phyloP scores from a whole-genome alignment of 768 basidiomycete genomes.

The Podaxis sp. region DNA sequence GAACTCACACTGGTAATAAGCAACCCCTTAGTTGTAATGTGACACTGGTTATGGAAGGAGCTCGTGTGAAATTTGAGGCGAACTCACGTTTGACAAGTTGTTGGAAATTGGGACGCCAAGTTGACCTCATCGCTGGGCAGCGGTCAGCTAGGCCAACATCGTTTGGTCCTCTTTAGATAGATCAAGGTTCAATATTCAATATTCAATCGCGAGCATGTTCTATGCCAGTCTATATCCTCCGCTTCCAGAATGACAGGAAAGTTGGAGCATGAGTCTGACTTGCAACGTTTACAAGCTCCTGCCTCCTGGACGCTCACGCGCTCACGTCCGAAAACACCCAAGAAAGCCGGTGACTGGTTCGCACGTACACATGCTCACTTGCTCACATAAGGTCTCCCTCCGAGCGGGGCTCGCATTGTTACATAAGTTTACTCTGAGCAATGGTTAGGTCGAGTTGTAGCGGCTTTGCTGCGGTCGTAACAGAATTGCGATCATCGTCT shows the following conservation, averaged over 20 bases:
- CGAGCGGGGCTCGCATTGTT: background rate
- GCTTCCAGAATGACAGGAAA: background rate
- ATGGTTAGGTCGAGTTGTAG: background rate
- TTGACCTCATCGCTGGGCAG: background rate
- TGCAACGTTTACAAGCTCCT: background rate
- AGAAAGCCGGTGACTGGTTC: background rate
- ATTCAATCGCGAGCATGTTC: background rate
- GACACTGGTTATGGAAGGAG: background rate
- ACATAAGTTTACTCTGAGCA: background rate
- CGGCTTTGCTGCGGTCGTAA: conserved; percentile 1
- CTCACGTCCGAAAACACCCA: background rate
- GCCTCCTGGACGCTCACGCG: background rate
- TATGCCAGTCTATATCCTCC: background rate
- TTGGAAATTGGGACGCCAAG: background rate
- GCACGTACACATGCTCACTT: background rate
- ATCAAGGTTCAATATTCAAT: background rate
- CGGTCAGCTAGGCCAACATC: background rate
- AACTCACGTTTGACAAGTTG: background rate
- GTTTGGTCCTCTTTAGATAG: background rate
- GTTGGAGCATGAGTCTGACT: background rate
- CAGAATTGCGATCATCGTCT: background rate
- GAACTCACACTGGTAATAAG: background rate
- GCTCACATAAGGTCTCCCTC: background rate
- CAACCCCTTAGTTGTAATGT: background rate
- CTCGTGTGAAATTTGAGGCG: background rate